These are phyloP conservation scores for Bullera alba DNA, from an alignment of 768 basidiomycete genomes.

Conservation along the genomic window DNA sequence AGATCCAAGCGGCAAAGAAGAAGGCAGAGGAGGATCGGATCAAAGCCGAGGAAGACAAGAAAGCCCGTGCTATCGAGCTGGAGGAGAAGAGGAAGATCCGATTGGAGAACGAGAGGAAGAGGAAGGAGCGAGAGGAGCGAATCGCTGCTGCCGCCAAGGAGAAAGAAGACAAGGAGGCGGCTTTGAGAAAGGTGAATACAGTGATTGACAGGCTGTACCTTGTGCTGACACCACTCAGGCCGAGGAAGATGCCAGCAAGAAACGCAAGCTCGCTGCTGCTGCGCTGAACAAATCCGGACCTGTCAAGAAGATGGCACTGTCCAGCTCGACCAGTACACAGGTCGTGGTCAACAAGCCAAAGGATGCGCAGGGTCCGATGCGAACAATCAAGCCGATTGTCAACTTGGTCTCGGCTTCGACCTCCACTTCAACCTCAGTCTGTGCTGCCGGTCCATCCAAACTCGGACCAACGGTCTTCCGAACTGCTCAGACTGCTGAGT, in stretches of 20 bases:
- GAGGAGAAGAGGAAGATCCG: slow-evolving; percentile 19
- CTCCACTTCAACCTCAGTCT: background rate
- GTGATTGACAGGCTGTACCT: background rate
- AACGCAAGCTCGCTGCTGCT: slow-evolving; percentile 26
- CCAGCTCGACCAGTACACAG: slow-evolving; percentile 1
- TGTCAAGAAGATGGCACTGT: slow-evolving; percentile 7
- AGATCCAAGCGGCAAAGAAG: slow-evolving; percentile 55
- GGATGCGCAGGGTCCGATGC: background rate
- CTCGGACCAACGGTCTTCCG: slow-evolving; percentile 32
- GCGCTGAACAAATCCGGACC: slow-evolving; percentile 16
- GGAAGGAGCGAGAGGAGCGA: slow-evolving; percentile 16
- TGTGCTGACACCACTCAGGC: slow-evolving; percentile 4
- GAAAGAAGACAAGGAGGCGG: slow-evolving; percentile 28
- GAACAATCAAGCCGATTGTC: background rate
- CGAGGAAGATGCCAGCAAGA: slow-evolving; percentile 27
- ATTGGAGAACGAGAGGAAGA: slow-evolving; percentile 13
- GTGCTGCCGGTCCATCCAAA: slow-evolving; percentile 11
- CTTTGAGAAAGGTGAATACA: slow-evolving; percentile 21
- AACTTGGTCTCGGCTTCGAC: background rate
- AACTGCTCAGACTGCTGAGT: slow-evolving; percentile 10
- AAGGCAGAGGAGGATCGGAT: slow-evolving; percentile 58
- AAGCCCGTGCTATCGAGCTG: slow-evolving; percentile 11
- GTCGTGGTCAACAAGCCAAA: slow-evolving; percentile 12
- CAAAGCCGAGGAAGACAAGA: slow-evolving; percentile 18
- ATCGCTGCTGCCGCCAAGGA: slow-evolving; percentile 18